Conservation (phyloP, 805 yeast species). For the Candida awuae region DNA sequence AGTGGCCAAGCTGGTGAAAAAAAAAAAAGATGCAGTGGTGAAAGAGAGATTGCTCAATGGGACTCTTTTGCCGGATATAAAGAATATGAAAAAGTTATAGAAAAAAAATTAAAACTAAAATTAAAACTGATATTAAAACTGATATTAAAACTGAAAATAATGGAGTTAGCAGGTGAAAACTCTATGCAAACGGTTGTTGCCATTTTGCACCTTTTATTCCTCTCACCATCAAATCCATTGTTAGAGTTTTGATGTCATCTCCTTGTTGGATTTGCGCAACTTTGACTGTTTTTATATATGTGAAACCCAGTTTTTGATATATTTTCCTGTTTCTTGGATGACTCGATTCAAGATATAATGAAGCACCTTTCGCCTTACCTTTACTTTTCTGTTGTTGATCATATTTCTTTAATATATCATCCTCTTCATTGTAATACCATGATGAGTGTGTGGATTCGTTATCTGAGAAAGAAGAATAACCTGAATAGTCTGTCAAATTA, state of each 20-base stretch:
- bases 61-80: conserved; percentile 34
- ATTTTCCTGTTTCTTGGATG: conserved; percentile 45
- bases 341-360: conserved; percentile 48
- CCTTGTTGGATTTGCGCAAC: conserved; percentile 27
- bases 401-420: conserved; percentile 28
- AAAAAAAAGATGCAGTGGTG: conserved; percentile 29
- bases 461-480: conserved; percentile 27
- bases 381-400: conserved; percentile 23
- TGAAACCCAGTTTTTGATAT: conserved; percentile 48
- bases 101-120: neutral
- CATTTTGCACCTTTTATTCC: conserved; percentile 31
- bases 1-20: conserved; percentile 21
- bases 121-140: neutral
- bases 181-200: conserved; percentile 17
- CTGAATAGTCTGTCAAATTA: conserved; percentile 29
- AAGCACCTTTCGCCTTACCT: conserved; percentile 26
- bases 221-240: conserved; percentile 33
- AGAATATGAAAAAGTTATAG: conserved; percentile 14
- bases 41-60: conserved; percentile 30
- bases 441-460: conserved; percentile 29
- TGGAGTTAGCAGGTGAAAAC: neutral
- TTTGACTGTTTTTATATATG: conserved; percentile 29
- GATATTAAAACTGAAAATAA: neutral
- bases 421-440: conserved; percentile 29
- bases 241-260: conserved; percentile 22